Conservation (phyloP, 306 rosid genomes). For the Corylus americana region DNA sequence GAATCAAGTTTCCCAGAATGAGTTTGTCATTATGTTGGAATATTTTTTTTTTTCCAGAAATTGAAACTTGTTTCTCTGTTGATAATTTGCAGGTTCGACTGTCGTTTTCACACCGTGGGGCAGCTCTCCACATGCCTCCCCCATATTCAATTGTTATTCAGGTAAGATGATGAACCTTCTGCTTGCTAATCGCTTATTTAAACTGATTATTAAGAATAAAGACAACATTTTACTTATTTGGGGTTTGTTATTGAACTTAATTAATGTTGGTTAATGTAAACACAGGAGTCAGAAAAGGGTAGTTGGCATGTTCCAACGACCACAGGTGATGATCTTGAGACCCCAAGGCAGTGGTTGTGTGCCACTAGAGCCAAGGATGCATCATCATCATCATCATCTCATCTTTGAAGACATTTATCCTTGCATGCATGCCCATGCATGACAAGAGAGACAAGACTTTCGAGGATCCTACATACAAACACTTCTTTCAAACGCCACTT, state of each 20-base stretch:
- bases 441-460: not conserved
- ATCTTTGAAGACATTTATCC: not conserved
- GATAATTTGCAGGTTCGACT: slow-evolving; percentile 62
- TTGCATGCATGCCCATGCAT: not conserved
- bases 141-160: slow-evolving; percentile 80
- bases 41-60: not conserved
- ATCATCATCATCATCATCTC: not conserved
- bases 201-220: not conserved
- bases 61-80: not conserved
- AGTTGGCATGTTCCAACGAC: slow-evolving; percentile 79
- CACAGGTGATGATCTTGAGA: slow-evolving; percentile 67
- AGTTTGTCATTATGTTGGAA: not conserved
- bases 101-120: slow-evolving; percentile 44
- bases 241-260: slow-evolving; percentile 8
- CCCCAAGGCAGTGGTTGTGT: slow-evolving; percentile 85
- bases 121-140: slow-evolving; percentile 66
- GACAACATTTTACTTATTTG: not conserved
- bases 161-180: slow-evolving; percentile 46
- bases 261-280: slow-evolving; percentile 3
- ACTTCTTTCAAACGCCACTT: no score
- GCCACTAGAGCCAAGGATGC: slow-evolving; percentile 52
- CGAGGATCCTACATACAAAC: no score
- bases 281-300: slow-evolving; percentile 82
- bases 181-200: slow-evolving; percentile 1
- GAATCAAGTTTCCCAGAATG: not conserved